Evolutionary conservation across 176 grass and related monocot species (phyloP).

Genomic region (Alopecurus myosuroides): DNA sequence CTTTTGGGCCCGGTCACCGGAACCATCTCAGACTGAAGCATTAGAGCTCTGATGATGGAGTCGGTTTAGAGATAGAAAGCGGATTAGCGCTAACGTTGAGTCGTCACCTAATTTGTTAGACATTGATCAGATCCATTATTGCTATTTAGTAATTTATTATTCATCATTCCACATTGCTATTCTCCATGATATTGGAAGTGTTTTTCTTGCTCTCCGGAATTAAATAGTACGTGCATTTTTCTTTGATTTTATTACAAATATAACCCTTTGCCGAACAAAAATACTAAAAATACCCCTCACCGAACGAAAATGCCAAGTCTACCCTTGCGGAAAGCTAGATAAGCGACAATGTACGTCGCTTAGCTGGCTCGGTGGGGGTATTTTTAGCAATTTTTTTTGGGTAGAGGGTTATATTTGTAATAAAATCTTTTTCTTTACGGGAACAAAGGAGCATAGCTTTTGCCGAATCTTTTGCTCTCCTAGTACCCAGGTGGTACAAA

Average conservation of each 20-base stretch:
- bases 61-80: not conserved
- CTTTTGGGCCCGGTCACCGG: not conserved
- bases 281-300: too few species aligned
- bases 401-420: too few species aligned
- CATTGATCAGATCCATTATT: not conserved
- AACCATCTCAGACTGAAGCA: not conserved
- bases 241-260: too few species aligned
- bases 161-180: not conserved
- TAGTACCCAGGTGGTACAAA: not conserved
- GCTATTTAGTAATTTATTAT: not conserved
- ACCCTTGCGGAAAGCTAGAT: too few species aligned
- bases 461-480: not conserved
- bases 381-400: too few species aligned
- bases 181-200: not conserved
- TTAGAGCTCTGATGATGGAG: slow-evolving; percentile 2
- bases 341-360: too few species aligned
- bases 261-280: too few species aligned
- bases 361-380: too few species aligned
- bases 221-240: not conserved
- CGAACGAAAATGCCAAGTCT: too few species aligned
- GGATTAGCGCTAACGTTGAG: not conserved
- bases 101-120: not conserved
- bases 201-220: not conserved
- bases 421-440: not conserved
- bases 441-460: not conserved